A percentile compares a stretch with the other conserved stretches of the same genome.
Conservation (phyloP, 1,284 basidiomycete genomes). For the Ganoderma meredithae region DNA sequence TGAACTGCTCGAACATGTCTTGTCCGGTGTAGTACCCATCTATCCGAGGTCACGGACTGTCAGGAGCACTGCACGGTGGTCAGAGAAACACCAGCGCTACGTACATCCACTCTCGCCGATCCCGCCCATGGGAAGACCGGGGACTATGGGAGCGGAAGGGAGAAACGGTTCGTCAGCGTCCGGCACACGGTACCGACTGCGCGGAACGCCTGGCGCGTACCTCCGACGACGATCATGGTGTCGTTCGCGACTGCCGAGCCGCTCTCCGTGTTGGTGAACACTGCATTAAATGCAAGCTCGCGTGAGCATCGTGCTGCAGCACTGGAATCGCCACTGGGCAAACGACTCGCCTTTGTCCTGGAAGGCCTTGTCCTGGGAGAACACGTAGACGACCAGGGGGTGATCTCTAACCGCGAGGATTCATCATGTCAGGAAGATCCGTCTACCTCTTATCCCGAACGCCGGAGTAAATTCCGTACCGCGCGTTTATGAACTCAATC, state of each 20-base stretch:
- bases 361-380: slow-evolving; percentile 61
- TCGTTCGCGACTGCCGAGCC: slow-evolving; percentile 8
- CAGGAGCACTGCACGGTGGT: background rate
- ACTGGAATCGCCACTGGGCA: background rate
- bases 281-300: background rate
- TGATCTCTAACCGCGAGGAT: slow-evolving; percentile 50
- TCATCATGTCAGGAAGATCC: background rate
- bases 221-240: slow-evolving; percentile 8
- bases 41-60: background rate
- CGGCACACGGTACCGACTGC: background rate
- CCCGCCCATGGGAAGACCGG: slow-evolving; percentile 7
- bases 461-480: slow-evolving; percentile 31
- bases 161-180: too few species aligned
- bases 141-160: background rate
- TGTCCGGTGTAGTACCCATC: slow-evolving; percentile 14
- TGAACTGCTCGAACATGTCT: slow-evolving; percentile 14
- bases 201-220: background rate
- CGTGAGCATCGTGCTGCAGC: background rate
- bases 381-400: slow-evolving; percentile 79
- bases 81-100: background rate
- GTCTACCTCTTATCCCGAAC: background rate
- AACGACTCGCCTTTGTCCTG: slow-evolving; percentile 52
- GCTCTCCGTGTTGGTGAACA: slow-evolving; percentile 9
- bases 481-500: slow-evolving; percentile 69
- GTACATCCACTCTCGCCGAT: slow-evolving; percentile 5